Evolutionary conservation across 1,284 basidiomycete species (phyloP), one percentile per base, ranked within the genome.

Genomic region (Grifola frondosa): DNA sequence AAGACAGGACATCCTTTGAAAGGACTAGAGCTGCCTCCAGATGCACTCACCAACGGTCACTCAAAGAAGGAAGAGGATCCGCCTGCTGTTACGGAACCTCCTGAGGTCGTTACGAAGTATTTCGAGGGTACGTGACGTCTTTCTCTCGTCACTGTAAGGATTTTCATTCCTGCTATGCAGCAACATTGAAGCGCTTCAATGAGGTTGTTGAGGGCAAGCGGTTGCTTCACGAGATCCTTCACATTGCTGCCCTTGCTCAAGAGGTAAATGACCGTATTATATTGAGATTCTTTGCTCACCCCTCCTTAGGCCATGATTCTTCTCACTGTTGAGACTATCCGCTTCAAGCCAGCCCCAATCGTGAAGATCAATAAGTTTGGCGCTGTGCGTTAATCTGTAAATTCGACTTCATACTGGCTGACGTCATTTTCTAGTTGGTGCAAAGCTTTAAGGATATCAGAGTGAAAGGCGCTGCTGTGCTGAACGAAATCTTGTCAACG

Each of bases 281-380:
- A 23, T 1, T 37, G n/a, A n/a, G 17, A 11, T 10, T 26, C 8
- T 23, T 25, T 22, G 17, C 30, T 55, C 32, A 46, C 19, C 38
- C 13, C 35, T 19, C 23, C 21, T 8, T 40, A 88, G 85, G 86
- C 84, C 5, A 77, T 85, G 52, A 68, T 88, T 37, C 62, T 90
- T 9, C 74, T 90, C 45, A 63, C 70, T 11, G 67, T 83, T 21
- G 84, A 81, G 58, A 83, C 81, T 0, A 54, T 77, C 36, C 78
- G 88, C 9, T 90, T 89, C 71, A 88, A 86, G 59, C 65, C 77
- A 10, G 62, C 78, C 6, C 74, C 81, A 2, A 70, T 85, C 22
- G 75, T 85, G 33, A 90, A 88, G 59, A 70, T 77, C 36, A 75
- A 90, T 62, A 90, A 83, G 61, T 75, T 88, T 32, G 80, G 84